A percentile compares a stretch with the other conserved stretches of the same genome.
These are phyloP conservation scores for Rosa hybrid DNA, from an alignment of 331 rosid genomes.

Conservation along the genomic window DNA sequence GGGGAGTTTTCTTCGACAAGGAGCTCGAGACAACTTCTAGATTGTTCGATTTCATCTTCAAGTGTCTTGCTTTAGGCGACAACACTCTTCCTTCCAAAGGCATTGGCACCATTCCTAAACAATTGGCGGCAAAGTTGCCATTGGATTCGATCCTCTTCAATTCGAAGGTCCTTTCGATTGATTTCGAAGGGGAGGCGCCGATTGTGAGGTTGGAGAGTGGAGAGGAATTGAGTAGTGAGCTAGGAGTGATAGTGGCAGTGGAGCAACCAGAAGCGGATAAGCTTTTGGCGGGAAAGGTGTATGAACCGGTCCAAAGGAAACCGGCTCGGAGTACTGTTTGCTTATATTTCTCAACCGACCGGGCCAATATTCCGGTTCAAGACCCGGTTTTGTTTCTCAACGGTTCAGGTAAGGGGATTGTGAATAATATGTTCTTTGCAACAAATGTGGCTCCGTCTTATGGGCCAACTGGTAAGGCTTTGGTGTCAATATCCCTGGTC, in stretches of 20 bases:
- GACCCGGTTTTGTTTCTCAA: constrained; percentile 65
- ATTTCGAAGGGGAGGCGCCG: constrained; percentile 23
- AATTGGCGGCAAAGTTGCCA: constrained; percentile 56
- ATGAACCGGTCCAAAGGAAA: constrained; percentile 31
- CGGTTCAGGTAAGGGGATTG: constrained; percentile 76
- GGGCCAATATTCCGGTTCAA: constrained; percentile 39
- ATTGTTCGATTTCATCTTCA: constrained; percentile 78
- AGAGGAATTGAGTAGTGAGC: constrained; percentile 46
- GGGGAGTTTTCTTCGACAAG: constrained; percentile 71
- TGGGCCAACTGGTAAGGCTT: constrained; percentile 58
- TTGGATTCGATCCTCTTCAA: constrained; percentile 46
- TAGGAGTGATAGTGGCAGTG: constrained; percentile 69
- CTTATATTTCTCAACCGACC: constrained; percentile 53
- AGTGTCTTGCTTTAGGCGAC: constrained; percentile 79
- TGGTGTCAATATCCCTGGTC: constrained; percentile 63
- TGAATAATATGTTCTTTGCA: constrained; percentile 83
- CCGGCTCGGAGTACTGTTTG: constrained; percentile 71
- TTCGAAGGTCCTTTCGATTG: constrained; percentile 52
- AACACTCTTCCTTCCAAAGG: constrained; percentile 73
- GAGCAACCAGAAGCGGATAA: constrained; percentile 59
- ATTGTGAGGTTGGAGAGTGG: constrained; percentile 59
- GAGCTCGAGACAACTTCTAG: constrained; percentile 64
- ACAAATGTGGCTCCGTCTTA: constrained; percentile 79
- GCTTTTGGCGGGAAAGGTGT: constrained; percentile 33
- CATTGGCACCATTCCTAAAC: constrained; percentile 67